Evolutionary conservation across 495 filamentous ascomycete genomes (phyloP).

Genomic region (Daldinia vernicosa): DNA sequence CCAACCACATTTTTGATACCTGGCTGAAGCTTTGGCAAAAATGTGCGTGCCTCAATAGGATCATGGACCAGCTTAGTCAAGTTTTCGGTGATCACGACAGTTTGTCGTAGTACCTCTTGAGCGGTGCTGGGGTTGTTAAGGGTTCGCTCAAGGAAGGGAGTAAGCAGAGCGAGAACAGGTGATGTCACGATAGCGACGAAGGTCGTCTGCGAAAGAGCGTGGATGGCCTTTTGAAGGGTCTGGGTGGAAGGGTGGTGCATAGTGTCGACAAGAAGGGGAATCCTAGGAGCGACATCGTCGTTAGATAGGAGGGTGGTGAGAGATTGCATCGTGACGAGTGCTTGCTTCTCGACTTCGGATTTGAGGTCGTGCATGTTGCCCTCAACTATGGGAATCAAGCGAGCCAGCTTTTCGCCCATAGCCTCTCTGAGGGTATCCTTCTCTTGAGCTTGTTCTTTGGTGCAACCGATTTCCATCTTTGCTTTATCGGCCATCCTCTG

Average conservation of each 20-base stretch:
- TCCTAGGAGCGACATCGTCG: conserved; percentile 93
- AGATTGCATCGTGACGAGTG: conserved; percentile 88
- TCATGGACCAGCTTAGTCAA: conserved; percentile 98
- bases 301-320: conserved; percentile 92
- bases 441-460: conserved; percentile 78
- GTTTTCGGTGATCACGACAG: conserved; percentile 98
- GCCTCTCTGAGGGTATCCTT: conserved; percentile 89
- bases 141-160: conserved; percentile 90
- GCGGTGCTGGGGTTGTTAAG: conserved; percentile 88
- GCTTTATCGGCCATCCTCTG: conserved; percentile 93
- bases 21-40: conserved; percentile 94
- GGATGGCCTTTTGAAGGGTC: conserved; percentile 91
- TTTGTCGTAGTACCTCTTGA: conserved; percentile 95
- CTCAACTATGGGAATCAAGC: conserved; percentile 91
- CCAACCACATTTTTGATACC: conserved; percentile 90
- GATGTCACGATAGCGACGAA: conserved; percentile 97
- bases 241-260: conserved; percentile 95
- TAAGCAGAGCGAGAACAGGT: conserved; percentile 96
- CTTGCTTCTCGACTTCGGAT: conserved; percentile 85
- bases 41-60: conserved; percentile 92
- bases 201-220: conserved; percentile 96
- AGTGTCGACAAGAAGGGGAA: conserved; percentile 90
- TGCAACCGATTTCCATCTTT: conserved; percentile 79
- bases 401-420: conserved; percentile 91
- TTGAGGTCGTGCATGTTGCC: conserved; percentile 97